Percentiles rank a stretch among this genome's conserved stretches.
Conservation (phyloP, 805 yeast species). For the Wickerhamiella parazyma region DNA sequence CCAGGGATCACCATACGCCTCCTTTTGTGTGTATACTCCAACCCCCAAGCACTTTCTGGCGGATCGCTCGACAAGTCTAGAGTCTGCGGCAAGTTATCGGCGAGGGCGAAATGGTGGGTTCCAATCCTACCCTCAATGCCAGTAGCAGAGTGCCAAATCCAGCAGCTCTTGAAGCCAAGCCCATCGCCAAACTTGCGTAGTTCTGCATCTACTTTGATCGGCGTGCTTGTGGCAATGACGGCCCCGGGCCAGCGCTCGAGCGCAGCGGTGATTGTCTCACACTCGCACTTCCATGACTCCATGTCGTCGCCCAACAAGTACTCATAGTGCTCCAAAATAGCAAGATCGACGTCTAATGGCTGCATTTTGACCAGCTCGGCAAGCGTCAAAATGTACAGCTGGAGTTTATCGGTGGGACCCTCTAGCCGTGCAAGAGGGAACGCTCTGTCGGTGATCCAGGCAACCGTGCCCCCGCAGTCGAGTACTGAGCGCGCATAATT, state of each 20-base stretch:
- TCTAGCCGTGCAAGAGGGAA: slow-evolving; percentile 18
- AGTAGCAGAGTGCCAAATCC: neutral
- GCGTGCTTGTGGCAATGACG: neutral
- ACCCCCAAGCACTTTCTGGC: neutral
- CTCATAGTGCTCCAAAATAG: slow-evolving; percentile 17
- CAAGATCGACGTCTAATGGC: slow-evolving; percentile 14
- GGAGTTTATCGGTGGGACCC: slow-evolving; percentile 4
- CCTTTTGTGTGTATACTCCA: neutral
- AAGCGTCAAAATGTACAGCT: neutral
- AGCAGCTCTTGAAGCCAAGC: neutral
- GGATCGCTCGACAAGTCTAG: neutral
- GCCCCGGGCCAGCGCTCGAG: neutral
- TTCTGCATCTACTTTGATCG: neutral
- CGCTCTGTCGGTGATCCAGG: slow-evolving; percentile 18
- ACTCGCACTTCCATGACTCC: neutral
- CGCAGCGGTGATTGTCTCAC: neutral
- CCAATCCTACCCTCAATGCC: neutral
- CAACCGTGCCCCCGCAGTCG: slow-evolving; percentile 15
- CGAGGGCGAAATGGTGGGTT: neutral
- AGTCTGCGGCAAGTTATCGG: neutral
- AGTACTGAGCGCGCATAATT: slow-evolving; percentile 15
- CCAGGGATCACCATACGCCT: neutral
- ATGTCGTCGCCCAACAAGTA: slow-evolving; percentile 1
- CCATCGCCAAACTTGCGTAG: neutral
- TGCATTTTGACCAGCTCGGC: slow-evolving; percentile 11